Evolutionary conservation across 148 eudicot genomes (phyloP).

Genomic region (Spergularia bocconei): DNA sequence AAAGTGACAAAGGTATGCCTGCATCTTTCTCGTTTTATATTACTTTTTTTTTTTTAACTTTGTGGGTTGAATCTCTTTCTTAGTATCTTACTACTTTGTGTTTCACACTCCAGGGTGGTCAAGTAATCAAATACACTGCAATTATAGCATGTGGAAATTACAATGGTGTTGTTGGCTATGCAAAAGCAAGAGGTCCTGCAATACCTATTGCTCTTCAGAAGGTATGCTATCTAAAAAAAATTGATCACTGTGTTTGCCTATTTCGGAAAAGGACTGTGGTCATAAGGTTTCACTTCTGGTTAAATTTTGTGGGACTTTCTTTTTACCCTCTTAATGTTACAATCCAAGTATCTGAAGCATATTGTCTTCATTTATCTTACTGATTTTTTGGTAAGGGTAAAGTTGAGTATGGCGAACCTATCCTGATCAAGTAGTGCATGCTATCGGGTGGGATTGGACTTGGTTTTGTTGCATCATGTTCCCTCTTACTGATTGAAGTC

Average conservation of each 20-base stretch:
- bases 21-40: conserved; percentile 12
- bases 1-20: conserved; percentile 79
- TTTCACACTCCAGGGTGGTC: conserved; percentile 63
- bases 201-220: conserved; percentile 73
- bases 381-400: background rate
- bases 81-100: conserved; percentile 2
- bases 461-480: background rate
- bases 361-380: background rate
- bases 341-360: background rate
- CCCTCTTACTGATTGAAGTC: background rate
- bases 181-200: conserved; percentile 88
- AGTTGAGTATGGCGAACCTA: background rate
- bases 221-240: conserved; percentile 40
- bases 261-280: background rate
- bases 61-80: conserved; percentile 4
- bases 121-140: conserved; percentile 68
- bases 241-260: background rate
- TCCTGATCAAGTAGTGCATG: background rate
- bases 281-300: background rate
- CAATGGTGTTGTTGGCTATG: conserved; percentile 83
- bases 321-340: too few species aligned
- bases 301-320: background rate
- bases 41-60: conserved; percentile 10
- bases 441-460: too few species aligned
- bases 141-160: conserved; percentile 92